Percentiles rank a stretch among this genome's conserved stretches.
These are phyloP conservation scores for Cytospora mali DNA, from an alignment of 2,329 filamentous ascomycete species.

Conservation along the genomic window DNA sequence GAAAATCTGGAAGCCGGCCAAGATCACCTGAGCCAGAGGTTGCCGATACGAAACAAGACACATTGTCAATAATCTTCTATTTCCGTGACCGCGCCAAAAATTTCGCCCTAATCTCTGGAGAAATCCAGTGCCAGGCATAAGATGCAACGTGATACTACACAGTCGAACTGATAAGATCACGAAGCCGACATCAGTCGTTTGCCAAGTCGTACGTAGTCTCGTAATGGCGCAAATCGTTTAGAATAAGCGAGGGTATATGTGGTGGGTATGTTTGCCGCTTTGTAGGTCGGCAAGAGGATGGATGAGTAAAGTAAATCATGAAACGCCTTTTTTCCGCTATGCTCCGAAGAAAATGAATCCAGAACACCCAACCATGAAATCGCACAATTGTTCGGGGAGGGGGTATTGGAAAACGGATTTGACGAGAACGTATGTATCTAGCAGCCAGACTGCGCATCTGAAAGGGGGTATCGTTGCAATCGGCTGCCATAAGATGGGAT, in stretches of 20 bases:
- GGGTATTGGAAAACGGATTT: constrained; percentile 19
- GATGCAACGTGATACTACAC: constrained; percentile 13
- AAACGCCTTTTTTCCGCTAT: constrained; percentile 28
- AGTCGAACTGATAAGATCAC: constrained; percentile 10
- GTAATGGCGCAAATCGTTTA: constrained; percentile 13
- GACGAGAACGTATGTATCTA: constrained; percentile 5
- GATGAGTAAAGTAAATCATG: constrained; percentile 14
- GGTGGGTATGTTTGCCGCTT: constrained; percentile 5
- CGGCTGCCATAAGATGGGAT: constrained; percentile 14
- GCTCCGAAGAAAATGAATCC: constrained; percentile 25
- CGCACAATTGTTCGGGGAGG: constrained; percentile 4
- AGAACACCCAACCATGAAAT: constrained; percentile 20
- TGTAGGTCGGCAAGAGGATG: constrained; percentile 1
- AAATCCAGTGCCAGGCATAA: neutral
- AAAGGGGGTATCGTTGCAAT: constrained; percentile 26
- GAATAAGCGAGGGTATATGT: constrained; percentile 4
- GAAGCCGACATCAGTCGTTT: constrained; percentile 11
- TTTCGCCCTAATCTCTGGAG: neutral
- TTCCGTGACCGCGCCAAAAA: neutral
- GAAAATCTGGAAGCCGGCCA: constrained; percentile 15
- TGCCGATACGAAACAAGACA: neutral
- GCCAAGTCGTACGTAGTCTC: constrained; percentile 16
- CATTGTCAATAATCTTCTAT: constrained; percentile 7
- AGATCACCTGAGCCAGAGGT: neutral
- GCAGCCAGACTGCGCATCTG: constrained; percentile 6